Evolutionary conservation across 768 basidiomycete species (phyloP), one percentile per base, ranked within the genome.

Genomic region (Mycena floridula): DNA sequence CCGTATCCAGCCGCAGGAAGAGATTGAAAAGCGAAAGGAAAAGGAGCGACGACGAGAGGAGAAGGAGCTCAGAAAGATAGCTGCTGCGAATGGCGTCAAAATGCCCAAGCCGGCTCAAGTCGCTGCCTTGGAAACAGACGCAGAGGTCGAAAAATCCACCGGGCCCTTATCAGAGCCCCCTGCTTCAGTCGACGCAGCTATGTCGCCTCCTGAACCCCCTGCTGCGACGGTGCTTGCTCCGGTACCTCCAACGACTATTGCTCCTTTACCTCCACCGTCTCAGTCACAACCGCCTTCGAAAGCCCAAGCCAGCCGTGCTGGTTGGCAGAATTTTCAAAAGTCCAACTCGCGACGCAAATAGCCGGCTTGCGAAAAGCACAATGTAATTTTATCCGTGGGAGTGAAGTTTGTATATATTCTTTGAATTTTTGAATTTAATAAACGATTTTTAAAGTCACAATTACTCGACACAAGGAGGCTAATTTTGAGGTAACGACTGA

Each of bases 21-120:
- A 87, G 43, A 52, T 80, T 13, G 84, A 87, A 49, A 84, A 74
- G 54, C 76, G 84, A 40, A 87, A 86, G 55, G 89, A 90, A 65
- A 90, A 91, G 62, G 89, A 92, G 58, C 75, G 85, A 5, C 87
- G 81, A 59, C 73, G 88, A 28, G 89, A 92, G 61, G 88, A 90
- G 60, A 89, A 85, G 59, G 87, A 90, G 54, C 69, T 91, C 21
- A 70, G 86, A 45, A 89, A 89, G 61, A 79, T 90, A 24, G 89
- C 89, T 6, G 84, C 81, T 41, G 89, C 89, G 1, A 81, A 77
- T 28, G 89, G 89, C 4, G 78, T 92, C 57, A 86, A 74, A 61
- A 78, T 90, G 64, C 53, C 71, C 7, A 79, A 75, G 56, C 59
- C 69, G n/a, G 7, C 49, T 5, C 39, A 46, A 36, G 49, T 42